Conservation (phyloP, 2,329 filamentous ascomycete genomes). For the Zasmidium angulare region DNA sequence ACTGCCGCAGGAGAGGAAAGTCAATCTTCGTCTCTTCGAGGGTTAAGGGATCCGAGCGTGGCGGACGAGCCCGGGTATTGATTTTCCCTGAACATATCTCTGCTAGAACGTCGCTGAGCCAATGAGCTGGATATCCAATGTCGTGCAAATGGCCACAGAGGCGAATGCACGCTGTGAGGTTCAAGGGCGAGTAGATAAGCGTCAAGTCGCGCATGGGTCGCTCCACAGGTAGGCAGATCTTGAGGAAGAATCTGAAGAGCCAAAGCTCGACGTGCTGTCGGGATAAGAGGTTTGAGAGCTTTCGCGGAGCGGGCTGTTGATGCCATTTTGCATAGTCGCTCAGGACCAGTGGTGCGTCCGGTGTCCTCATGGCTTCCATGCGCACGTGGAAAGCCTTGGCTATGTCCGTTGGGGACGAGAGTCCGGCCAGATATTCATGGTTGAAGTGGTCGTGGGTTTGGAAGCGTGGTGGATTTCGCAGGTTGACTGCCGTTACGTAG, state of each 20-base stretch:
- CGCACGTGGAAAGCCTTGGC: constrained; percentile 8
- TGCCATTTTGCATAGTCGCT: constrained; percentile 7
- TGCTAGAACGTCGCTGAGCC: constrained; percentile 10
- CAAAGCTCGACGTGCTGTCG: constrained; percentile 3
- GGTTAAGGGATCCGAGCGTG: constrained; percentile 12
- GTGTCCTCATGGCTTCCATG: neutral
- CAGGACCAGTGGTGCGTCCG: neutral
- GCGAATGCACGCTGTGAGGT: constrained; percentile 15
- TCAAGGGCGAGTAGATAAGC: constrained; percentile 21
- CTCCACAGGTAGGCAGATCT: constrained; percentile 12
- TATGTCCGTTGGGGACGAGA: constrained; percentile 4
- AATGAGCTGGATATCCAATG: constrained; percentile 17
- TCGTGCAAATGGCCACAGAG: constrained; percentile 14
- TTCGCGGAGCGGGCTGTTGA: neutral
- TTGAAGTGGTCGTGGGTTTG: constrained; percentile 2
- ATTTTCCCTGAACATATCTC: constrained; percentile 12
- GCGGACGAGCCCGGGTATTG: constrained; percentile 13
- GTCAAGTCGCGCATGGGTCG: neutral
- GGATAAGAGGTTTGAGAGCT: constrained; percentile 2
- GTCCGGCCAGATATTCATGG: constrained; percentile 8
- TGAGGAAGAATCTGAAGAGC: constrained; percentile 15
- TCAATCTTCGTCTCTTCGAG: constrained; percentile 11
- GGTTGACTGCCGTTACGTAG: constrained; percentile 6
- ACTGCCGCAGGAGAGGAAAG: constrained; percentile 8
- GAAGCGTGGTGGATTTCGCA: constrained; percentile 13